Evolutionary conservation across 257 asterid genomes (phyloP).

Genomic region (Lavandula angustifolia): DNA sequence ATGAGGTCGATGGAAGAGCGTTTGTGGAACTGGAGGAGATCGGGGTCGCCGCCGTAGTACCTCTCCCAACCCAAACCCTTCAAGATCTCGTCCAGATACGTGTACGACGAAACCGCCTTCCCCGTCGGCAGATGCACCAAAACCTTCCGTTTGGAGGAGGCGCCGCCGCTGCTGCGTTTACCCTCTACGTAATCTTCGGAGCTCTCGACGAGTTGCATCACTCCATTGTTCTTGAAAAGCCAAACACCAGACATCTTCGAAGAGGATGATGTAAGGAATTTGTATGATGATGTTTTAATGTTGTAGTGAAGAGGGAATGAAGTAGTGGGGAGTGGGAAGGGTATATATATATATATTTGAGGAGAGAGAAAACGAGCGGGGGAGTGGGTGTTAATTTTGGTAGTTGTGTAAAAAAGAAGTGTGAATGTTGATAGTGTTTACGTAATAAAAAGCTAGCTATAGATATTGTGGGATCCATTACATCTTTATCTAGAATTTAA

Average conservation of each 20-base stretch:
- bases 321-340: constrained; percentile 28
- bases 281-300: background rate
- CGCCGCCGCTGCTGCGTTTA: constrained; percentile 16
- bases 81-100: constrained; percentile 56
- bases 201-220: constrained; percentile 64
- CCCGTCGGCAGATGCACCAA: constrained; percentile 71
- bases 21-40: constrained; percentile 78
- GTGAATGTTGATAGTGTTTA: constrained; percentile 38
- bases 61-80: constrained; percentile 80
- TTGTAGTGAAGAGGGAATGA: background rate
- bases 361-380: constrained; percentile 33
- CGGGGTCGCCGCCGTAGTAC: constrained; percentile 66
- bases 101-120: constrained; percentile 65
- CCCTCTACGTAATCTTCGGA: constrained; percentile 46
- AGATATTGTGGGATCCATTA: constrained; percentile 60
- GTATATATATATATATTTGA: constrained; percentile 43
- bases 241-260: constrained; percentile 81
- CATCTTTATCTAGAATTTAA: constrained; percentile 21
- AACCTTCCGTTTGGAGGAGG: constrained; percentile 53
- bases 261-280: background rate
- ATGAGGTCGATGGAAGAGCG: constrained; percentile 76
- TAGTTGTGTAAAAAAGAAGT: constrained; percentile 47
- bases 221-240: constrained; percentile 80
- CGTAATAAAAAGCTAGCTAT: constrained; percentile 37
- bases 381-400: constrained; percentile 28